Base-by-base conservation (phyloP, 176 grass and related monocot genomes). In the Themeda triandra region DNA sequence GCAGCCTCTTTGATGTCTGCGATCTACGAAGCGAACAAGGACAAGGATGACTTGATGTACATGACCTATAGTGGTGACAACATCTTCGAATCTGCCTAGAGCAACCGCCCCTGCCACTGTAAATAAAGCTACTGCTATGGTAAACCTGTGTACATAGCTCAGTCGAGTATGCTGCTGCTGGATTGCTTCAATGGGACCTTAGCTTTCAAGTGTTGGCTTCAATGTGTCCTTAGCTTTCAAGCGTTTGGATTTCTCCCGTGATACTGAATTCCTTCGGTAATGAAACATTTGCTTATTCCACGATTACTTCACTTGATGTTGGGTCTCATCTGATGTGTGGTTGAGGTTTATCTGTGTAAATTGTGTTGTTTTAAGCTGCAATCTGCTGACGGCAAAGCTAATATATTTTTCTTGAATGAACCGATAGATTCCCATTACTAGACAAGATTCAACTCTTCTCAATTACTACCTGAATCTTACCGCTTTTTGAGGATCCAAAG, bases 61-160 rank as follows among this genome's bases (percentile, higher is more conserved):
- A 92, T 95, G 96, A 93, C 89, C 21, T 95, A 98, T 91, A 95
- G 91, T 90, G 93, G 93, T 17, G 96, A 98, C 83, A 95, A 85
- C 83, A 98, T 91, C 3, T 98, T 98, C 19, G 93, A 93, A 35
- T 93, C 71, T 54, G 82, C 71, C n/a, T 88, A 83, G 83, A 53
- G 73, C 70, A 49, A 14, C 19, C 0, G 40, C 27, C 12, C 10
- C 30, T 33, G 76, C 81, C 75, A 75, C 80, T 84, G 75, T 91
- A 91, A 87, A 91, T 87, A 80, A 87, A 76, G 64, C 74, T 40
- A 48, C 35, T 7, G 30, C 68, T 19, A 21, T 56, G 66, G 3
- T 54, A 33, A 67, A 73, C 65, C 18, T 79, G 18, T 89, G 87
- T 89, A 85, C 19, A 85, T 81, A 85, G 15, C 8, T 32, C 32